Evolutionary conservation across 2,329 filamentous ascomycete species (phyloP), one percentile per base, ranked within the genome.

Genomic region (Pyricularia pennisetigena): DNA sequence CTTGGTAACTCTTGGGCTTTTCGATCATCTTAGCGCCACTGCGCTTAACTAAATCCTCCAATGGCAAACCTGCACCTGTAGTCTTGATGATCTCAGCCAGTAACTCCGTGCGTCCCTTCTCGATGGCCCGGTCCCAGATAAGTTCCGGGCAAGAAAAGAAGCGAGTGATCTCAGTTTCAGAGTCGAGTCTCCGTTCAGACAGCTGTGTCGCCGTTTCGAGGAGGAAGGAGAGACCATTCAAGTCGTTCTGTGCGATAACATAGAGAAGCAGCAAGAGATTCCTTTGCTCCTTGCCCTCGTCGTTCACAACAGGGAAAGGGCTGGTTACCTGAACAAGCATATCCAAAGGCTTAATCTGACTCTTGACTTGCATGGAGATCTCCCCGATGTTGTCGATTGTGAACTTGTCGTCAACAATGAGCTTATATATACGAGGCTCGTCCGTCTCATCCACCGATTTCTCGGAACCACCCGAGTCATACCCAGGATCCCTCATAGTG

Each of bases 341-440:
- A 0, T 76, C 71, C 1, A 85, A 74, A 1, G 92, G 88, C 49
- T 82, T 82, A 9, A 83, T 78, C 20, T 81, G 78, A 68, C 90
- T 91, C 74, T 91, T 88, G 69, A 93, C 89, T 68, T 89, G 83
- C 74, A 85, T 88, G 0, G 86, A 86, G 4, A 90, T 81, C 71
- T 91, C 85, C 0, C 90, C 90, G 69, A 95, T 83, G 72, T 92
- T 87, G 20, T 95, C 90, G 67, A 94, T 85, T 0, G 92, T 95
- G 75, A 91, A 92, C 49, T 84, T 81, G 14, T 89, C 85, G 71
- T 90, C 85, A 30, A 92, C 79, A 59, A 88, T 80, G 69, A 89
- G 83, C 20, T 78, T 79, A 65, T 81, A 79, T 59, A 87, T 81
- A 7, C 79, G 78, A 23, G 81, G 81, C 62, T 79, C 77, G 4